A percentile compares a stretch with the other conserved stretches of the same genome.
Conservation (phyloP, 2,329 filamentous ascomycete species). For the Epichloe sylvatica region DNA sequence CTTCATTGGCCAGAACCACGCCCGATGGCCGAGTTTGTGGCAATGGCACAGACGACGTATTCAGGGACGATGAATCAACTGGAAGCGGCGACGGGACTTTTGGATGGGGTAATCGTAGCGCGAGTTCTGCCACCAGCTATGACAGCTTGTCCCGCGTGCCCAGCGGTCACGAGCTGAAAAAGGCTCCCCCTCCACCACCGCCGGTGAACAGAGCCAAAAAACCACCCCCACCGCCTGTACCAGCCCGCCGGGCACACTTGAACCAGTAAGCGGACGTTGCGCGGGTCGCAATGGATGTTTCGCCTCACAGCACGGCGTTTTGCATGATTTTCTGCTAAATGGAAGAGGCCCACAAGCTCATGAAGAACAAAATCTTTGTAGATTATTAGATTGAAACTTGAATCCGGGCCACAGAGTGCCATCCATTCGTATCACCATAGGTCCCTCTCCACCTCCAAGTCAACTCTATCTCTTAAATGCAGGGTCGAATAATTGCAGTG, state of each 20-base stretch:
- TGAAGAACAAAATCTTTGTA: not conserved
- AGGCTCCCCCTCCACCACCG: constrained; percentile 42
- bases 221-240: constrained; percentile 23
- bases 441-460: not conserved
- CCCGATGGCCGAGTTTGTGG: constrained; percentile 20
- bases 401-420: not conserved
- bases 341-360: not conserved
- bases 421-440: not conserved
- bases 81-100: constrained; percentile 37
- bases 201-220: constrained; percentile 33
- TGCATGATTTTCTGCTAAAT: not conserved
- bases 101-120: constrained; percentile 35
- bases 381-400: not conserved
- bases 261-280: constrained; percentile 3
- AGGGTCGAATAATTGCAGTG: too few relatives aligned
- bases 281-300: not conserved
- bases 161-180: constrained; percentile 28
- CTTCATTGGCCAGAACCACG: constrained; percentile 31
- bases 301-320: not conserved
- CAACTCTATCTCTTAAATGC: too few relatives aligned
- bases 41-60: constrained; percentile 28
- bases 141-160: constrained; percentile 27
- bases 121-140: constrained; percentile 43
- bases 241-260: constrained; percentile 17
- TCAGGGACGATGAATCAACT: constrained; percentile 36